Conservation (phyloP, 345 rosid species). For the Laguncularia racemosa region DNA sequence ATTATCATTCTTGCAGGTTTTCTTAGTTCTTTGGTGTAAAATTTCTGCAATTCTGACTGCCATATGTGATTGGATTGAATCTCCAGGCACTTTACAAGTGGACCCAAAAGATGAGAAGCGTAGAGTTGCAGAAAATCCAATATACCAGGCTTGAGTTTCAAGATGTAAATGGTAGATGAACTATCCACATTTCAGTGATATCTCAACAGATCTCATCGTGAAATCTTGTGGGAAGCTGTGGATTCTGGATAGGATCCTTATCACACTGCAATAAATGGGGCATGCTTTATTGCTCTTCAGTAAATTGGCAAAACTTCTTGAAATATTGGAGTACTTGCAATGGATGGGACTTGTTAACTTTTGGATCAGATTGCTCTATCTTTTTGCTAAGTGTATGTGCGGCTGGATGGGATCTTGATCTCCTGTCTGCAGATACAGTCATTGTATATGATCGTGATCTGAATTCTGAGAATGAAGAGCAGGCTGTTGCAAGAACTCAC, state of each 20-base stretch:
- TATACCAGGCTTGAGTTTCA: conserved; percentile 69
- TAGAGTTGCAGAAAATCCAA: conserved; percentile 65
- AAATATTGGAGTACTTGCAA: conserved; percentile 91
- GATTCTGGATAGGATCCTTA: conserved; percentile 89
- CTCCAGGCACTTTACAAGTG: conserved; percentile 89
- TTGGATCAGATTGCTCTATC: conserved; percentile 81
- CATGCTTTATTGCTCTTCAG: conserved; percentile 96
- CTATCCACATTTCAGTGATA: conserved; percentile 82
- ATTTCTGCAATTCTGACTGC: no score
- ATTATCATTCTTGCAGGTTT: conserved; percentile 53
- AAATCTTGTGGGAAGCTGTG: conserved; percentile 94
- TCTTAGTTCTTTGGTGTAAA: conserved; percentile 78
- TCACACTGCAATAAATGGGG: conserved; percentile 88
- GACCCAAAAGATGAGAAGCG: conserved; percentile 91
- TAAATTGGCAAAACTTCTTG: conserved; percentile 98
- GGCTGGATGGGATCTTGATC: conserved; percentile 99
- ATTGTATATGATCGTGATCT: conserved; percentile 99
- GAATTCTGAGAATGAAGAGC: conserved; percentile 98
- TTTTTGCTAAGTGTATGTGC: conserved; percentile 96
- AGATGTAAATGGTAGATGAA: conserved; percentile 79
- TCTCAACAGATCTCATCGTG: conserved; percentile 86
- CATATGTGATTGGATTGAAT: conserved; percentile 95
- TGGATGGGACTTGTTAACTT: conserved; percentile 83
- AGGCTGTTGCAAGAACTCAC: conserved; percentile 99
- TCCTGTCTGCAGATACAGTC: conserved; percentile 97